These are phyloP conservation scores for Spinacia oleracea DNA, from an alignment of 179 eudicot genomes.

Conservation along the genomic window DNA sequence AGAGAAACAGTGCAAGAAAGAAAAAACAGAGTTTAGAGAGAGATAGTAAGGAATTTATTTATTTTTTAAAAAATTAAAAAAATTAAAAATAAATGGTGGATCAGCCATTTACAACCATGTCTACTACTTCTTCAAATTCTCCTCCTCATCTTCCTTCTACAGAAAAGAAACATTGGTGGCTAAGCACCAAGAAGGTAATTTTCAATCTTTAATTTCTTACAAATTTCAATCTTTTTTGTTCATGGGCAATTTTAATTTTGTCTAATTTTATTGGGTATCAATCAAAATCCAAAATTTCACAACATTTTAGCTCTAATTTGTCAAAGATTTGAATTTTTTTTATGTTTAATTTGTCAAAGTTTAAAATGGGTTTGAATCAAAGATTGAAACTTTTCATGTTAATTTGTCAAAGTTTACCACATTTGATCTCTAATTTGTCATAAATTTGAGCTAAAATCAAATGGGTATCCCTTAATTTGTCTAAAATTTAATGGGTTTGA, in stretches of 20 bases:
- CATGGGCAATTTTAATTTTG: neutral
- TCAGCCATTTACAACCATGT: conserved; percentile 48
- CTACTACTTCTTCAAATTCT: conserved; percentile 40
- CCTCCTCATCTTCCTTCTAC: conserved; percentile 15
- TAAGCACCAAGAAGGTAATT: conserved; percentile 16
- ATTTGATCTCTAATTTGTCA: neutral
- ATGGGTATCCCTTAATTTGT: neutral
- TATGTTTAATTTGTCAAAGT: neutral
- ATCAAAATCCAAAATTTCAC: neutral
- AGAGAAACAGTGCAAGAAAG: conserved; percentile 3
- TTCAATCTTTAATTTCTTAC: neutral
- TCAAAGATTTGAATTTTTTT: neutral
- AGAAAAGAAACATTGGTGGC: conserved; percentile 23
- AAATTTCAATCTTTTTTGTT: neutral
- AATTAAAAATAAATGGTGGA: conserved; percentile 36
- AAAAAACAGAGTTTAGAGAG: conserved; percentile 10
- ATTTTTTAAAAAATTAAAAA: neutral
- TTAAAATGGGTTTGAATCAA: too few relatives aligned
- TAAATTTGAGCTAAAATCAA: neutral
- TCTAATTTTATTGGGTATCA: neutral
- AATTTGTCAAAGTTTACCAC: too few relatives aligned
- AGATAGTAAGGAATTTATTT: neutral
- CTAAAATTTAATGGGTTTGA: neutral
- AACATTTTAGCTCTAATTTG: neutral
- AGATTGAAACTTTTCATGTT: neutral